These are phyloP conservation scores for Aspergillus latus DNA, from an alignment of 2,329 filamentous ascomycete genomes.

Conservation along the genomic window DNA sequence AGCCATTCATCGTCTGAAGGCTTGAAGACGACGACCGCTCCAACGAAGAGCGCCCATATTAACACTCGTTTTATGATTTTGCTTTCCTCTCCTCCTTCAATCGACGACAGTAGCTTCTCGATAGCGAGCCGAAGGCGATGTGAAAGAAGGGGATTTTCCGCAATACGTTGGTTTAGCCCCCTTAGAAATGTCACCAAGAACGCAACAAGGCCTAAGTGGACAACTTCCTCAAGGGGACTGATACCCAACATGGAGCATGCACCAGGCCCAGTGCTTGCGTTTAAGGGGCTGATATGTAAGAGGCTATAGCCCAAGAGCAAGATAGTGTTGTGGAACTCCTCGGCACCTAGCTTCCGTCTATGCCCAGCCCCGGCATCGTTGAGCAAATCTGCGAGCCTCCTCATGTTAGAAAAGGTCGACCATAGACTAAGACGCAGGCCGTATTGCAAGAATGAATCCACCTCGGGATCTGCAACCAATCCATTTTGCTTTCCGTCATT, in stretches of 20 bases:
- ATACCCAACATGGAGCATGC: not conserved
- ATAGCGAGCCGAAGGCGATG: slow-evolving; percentile 1
- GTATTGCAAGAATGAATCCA: not conserved
- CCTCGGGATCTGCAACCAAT: not conserved
- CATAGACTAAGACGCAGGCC: not conserved
- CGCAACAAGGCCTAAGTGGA: slow-evolving; percentile 1
- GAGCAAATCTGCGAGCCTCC: not conserved
- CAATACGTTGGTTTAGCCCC: slow-evolving; percentile 2
- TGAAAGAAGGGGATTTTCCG: slow-evolving; percentile 2
- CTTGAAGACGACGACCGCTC: not conserved
- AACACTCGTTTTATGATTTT: not conserved
- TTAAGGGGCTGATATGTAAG: not conserved
- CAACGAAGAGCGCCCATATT: slow-evolving; percentile 4
- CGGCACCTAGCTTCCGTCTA: not conserved
- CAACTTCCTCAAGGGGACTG: not conserved
- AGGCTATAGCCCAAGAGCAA: not conserved
- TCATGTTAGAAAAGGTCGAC: not conserved
- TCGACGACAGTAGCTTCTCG: not conserved
- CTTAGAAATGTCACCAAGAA: slow-evolving; percentile 4
- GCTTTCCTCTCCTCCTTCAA: not conserved
- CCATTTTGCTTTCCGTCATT: not conserved
- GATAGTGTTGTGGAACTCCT: not conserved
- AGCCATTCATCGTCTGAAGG: slow-evolving; percentile 5
- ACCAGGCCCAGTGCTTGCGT: not conserved
- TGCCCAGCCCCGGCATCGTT: slow-evolving; percentile 1